Evolutionary conservation across 2,329 filamentous ascomycete genomes (phyloP).

Genomic region (Hyphodiscus sp.): DNA sequence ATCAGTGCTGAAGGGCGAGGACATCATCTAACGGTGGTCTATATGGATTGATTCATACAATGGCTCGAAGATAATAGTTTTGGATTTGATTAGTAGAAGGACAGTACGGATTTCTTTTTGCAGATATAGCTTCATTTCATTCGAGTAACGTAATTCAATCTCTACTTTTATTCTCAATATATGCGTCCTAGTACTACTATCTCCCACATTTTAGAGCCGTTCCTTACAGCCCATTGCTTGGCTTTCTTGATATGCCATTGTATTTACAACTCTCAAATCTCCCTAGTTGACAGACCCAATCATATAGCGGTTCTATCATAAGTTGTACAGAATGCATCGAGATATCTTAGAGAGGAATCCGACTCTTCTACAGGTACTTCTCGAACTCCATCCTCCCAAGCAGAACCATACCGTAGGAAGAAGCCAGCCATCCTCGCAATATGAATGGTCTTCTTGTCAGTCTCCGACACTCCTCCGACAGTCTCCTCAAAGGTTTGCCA

Average conservation of each 20-base stretch:
- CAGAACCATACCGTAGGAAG: not conserved
- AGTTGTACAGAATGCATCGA: not conserved
- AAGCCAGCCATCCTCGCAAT: not conserved
- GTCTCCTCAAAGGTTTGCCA: not conserved
- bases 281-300: not conserved
- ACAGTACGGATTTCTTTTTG: not conserved
- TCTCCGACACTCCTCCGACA: not conserved
- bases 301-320: not conserved
- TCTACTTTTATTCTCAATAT: not conserved
- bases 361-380: not conserved
- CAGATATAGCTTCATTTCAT: not conserved
- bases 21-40: not conserved
- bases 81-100: not conserved
- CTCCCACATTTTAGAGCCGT: too few species aligned
- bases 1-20: not conserved
- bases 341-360: not conserved
- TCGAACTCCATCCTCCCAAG: not conserved
- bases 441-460: not conserved
- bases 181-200: not conserved
- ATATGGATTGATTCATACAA: not conserved
- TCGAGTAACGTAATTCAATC: not conserved
- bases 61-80: too few species aligned
- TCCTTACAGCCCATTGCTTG: too few species aligned
- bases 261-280: not conserved
- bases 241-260: too few species aligned